Evolutionary conservation across 352 stramenopile genomes (phyloP).

Genomic region (Thalassiosira mediterranea): DNA sequence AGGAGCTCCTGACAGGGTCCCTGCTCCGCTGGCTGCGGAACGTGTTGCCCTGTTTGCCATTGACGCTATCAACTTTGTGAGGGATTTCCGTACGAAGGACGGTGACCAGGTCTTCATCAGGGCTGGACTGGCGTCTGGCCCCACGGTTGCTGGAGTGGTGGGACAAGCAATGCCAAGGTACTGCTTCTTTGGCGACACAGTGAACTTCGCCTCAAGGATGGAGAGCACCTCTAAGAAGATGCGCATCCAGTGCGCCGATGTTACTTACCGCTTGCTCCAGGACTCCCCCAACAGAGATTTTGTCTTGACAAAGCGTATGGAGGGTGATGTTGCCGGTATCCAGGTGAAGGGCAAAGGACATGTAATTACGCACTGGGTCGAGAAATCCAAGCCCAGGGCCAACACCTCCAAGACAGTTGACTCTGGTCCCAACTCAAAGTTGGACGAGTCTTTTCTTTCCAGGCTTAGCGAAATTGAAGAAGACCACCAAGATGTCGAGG

Average conservation of each 20-base stretch:
- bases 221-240: conserved; percentile 54
- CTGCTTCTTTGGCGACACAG: conserved; percentile 59
- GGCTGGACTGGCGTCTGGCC: conserved; percentile 23
- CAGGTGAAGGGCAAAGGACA: conserved; percentile 55
- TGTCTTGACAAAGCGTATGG: conserved; percentile 35
- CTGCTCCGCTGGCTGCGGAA: conserved; percentile 18
- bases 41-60: conserved; percentile 32
- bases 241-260: conserved; percentile 45
- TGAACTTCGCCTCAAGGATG: conserved; percentile 57
- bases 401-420: too few species aligned
- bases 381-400: conserved; percentile 4
- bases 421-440: too few species aligned
- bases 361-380: conserved; percentile 29
- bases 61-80: conserved; percentile 26
- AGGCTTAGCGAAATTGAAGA: too few species aligned
- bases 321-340: conserved; percentile 31
- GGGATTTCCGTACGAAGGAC: conserved; percentile 18
- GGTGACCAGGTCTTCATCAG: conserved; percentile 31
- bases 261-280: conserved; percentile 47
- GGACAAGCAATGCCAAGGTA: conserved; percentile 40
- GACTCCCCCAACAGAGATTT: conserved; percentile 42
- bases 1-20: conserved; percentile 15
- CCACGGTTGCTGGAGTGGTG: conserved; percentile 47
- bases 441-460: too few species aligned
- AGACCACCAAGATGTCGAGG: too few species aligned